Evolutionary conservation across 139 green algal genomes (phyloP).

Genomic region (Spirogloea muscicola): DNA sequence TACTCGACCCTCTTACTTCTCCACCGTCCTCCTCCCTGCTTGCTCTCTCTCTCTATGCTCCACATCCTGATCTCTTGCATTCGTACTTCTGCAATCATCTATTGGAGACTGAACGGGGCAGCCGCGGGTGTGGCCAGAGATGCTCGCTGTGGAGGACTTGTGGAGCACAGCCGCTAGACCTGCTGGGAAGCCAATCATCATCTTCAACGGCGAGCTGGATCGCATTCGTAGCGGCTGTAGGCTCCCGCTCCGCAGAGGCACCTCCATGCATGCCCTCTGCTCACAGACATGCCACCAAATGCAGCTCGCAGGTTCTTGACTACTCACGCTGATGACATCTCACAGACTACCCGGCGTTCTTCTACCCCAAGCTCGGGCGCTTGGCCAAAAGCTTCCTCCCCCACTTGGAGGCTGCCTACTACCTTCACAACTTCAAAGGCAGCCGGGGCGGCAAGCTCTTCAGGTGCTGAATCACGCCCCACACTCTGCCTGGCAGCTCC

Average conservation of each 20-base stretch:
- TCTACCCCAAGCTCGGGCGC: conserved; percentile 77
- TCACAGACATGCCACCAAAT: too few species aligned
- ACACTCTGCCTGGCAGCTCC: neutral
- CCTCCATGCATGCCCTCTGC: too few species aligned
- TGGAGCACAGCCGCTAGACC: conserved; percentile 49
- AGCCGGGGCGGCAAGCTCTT: conserved; percentile 36
- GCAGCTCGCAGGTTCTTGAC: too few species aligned
- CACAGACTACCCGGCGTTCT: conserved; percentile 69
- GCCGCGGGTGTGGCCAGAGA: too few species aligned
- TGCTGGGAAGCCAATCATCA: conserved; percentile 60
- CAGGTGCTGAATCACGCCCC: too few species aligned
- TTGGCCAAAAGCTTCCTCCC: conserved; percentile 65
- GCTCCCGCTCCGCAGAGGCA: neutral
- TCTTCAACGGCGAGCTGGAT: conserved; percentile 88
- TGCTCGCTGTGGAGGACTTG: conserved; percentile 65
- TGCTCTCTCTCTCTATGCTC: too few species aligned
- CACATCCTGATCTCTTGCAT: too few species aligned
- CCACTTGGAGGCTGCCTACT: conserved; percentile 62
- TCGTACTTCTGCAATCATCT: too few species aligned
- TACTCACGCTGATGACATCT: too few species aligned
- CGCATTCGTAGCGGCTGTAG: conserved; percentile 54
- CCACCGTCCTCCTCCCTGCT: too few species aligned
- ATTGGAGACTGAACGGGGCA: too few species aligned
- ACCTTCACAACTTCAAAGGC: conserved; percentile 90
- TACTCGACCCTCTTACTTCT: too few species aligned